Evolutionary conservation across 1,284 basidiomycete genomes (phyloP).

Genomic region (Heterobasidion occidentale): DNA sequence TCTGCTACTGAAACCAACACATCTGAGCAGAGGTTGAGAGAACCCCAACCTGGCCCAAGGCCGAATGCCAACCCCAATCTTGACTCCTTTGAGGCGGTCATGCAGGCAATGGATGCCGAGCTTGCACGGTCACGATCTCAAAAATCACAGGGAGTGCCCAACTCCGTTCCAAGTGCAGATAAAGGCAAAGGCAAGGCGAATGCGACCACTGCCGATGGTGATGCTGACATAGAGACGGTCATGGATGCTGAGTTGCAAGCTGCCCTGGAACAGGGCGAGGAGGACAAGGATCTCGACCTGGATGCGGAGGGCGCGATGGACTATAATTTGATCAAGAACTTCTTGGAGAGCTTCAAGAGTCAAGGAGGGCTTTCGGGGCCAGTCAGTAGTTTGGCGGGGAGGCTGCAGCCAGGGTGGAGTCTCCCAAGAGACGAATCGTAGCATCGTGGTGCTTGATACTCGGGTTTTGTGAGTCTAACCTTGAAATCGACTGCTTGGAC

Average conservation of each 20-base stretch:
- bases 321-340: slow-evolving; percentile 90
- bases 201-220: slow-evolving; percentile 16
- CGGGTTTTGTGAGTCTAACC: no score
- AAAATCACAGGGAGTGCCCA: slow-evolving; percentile 11
- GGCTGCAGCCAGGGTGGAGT: slow-evolving; percentile 68
- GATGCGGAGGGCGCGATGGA: slow-evolving; percentile 50
- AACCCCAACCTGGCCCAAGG: slow-evolving; percentile 24
- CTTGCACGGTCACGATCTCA: slow-evolving; percentile 39
- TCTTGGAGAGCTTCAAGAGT: slow-evolving; percentile 89
- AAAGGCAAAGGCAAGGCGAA: slow-evolving; percentile 26
- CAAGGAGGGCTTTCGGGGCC: slow-evolving; percentile 85
- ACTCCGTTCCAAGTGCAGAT: slow-evolving; percentile 3
- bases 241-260: slow-evolving; percentile 83
- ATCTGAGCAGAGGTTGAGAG: slow-evolving; percentile 4
- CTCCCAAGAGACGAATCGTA: slow-evolving; percentile 54
- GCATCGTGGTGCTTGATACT: background rate
- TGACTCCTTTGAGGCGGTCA: slow-evolving; percentile 90
- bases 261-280: slow-evolving; percentile 50
- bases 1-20: background rate
- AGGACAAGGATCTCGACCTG: slow-evolving; percentile 44
- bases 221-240: slow-evolving; percentile 62
- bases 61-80: slow-evolving; percentile 56
- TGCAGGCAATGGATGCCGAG: slow-evolving; percentile 90
- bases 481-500: no score
- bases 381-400: slow-evolving; percentile 79